Evolutionary conservation across 495 filamentous ascomycete genomes (phyloP).

Genomic region (Penicillium lividum): DNA sequence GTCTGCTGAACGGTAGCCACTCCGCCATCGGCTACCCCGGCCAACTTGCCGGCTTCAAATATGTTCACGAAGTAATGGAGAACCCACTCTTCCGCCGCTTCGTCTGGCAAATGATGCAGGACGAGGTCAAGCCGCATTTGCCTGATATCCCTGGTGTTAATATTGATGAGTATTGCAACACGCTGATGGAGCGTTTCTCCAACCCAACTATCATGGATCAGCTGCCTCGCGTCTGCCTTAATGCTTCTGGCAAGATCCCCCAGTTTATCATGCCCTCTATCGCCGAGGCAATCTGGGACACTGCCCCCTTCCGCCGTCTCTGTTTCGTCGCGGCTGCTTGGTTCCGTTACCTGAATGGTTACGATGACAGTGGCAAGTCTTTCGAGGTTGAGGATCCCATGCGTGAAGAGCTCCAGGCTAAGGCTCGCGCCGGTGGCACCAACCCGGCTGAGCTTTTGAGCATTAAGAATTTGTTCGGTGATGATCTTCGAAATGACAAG

Average conservation of each 20-base stretch:
- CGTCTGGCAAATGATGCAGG: conserved; percentile 50
- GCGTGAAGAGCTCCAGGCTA: conserved; percentile 44
- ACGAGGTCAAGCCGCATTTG: conserved; percentile 49
- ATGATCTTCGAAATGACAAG: conserved; percentile 45
- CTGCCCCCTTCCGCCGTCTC: conserved; percentile 44
- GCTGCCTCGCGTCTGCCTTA: conserved; percentile 47
- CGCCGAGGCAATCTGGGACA: conserved; percentile 48
- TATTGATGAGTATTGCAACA: conserved; percentile 48
- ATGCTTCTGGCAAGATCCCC: conserved; percentile 51
- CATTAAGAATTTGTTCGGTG: conserved; percentile 47
- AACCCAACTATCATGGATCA: conserved; percentile 54
- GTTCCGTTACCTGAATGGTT: conserved; percentile 48
- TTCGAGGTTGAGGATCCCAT: conserved; percentile 48
- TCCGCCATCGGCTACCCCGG: conserved; percentile 48
- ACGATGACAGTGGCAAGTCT: conserved; percentile 42
- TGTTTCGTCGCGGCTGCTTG: conserved; percentile 49
- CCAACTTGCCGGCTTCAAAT: conserved; percentile 46
- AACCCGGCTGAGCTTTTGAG: conserved; percentile 40
- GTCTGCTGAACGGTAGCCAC: conserved; percentile 50
- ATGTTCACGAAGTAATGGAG: conserved; percentile 51
- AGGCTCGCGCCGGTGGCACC: conserved; percentile 41
- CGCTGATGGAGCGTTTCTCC: conserved; percentile 49
- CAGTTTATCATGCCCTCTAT: conserved; percentile 55
- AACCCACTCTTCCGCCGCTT: conserved; percentile 42
- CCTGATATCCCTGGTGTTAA: conserved; percentile 47